These are phyloP conservation scores for Arachnomyces sp. DNA, from an alignment of 2,329 filamentous ascomycete genomes.

Conservation along the genomic window DNA sequence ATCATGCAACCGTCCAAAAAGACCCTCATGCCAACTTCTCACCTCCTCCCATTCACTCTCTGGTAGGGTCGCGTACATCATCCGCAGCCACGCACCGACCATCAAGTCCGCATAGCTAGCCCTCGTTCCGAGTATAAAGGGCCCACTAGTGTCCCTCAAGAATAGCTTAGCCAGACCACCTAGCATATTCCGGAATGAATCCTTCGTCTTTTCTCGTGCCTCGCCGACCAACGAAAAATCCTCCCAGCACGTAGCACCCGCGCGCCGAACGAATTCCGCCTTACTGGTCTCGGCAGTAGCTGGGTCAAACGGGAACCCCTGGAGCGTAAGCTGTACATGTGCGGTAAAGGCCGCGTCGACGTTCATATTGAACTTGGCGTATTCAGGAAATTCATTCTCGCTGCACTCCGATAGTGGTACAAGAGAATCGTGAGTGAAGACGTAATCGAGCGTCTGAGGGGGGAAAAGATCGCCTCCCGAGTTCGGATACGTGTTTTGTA, in stretches of 20 bases:
- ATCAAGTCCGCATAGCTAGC: conserved; percentile 51
- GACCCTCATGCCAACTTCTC: conserved; percentile 42
- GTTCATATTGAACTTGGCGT: conserved; percentile 47
- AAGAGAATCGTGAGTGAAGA: conserved; percentile 22
- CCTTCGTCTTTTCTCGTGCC: conserved; percentile 30
- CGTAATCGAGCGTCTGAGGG: conserved; percentile 34
- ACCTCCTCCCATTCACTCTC: conserved; percentile 43
- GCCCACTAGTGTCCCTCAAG: conserved; percentile 32
- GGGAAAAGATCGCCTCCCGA: conserved; percentile 46
- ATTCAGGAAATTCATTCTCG: conserved; percentile 25
- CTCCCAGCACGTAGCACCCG: conserved; percentile 36
- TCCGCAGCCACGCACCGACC: conserved; percentile 50
- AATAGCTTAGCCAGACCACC: conserved; percentile 39
- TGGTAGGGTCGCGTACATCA: conserved; percentile 37
- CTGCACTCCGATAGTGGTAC: conserved; percentile 33
- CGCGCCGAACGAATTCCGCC: conserved; percentile 44
- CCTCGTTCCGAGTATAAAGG: conserved; percentile 42
- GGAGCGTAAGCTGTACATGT: conserved; percentile 34
- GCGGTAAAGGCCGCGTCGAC: conserved; percentile 50
- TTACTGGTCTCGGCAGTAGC: conserved; percentile 37
- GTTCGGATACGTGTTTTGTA: conserved; percentile 46
- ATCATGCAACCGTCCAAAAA: conserved; percentile 46
- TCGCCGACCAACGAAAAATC: conserved; percentile 32
- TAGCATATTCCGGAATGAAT: conserved; percentile 36
- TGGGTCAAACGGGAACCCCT: conserved; percentile 46